Base-by-base conservation (phyloP, 2,329 filamentous ascomycete species). In the Sclerotinia minor region DNA sequence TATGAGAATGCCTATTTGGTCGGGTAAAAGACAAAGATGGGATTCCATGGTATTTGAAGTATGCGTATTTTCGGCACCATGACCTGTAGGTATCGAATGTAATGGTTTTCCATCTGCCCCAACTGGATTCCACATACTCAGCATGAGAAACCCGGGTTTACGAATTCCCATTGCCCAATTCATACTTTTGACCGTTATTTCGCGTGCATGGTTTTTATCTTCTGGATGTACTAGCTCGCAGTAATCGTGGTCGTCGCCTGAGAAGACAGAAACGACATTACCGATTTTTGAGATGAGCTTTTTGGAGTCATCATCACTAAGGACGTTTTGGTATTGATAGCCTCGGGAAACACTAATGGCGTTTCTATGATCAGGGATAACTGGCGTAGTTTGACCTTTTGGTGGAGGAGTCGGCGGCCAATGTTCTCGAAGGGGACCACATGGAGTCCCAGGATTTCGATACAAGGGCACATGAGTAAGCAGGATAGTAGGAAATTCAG, bases 191-290 rank as follows among this genome's bases (percentile, higher is more conserved):
- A 98, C 93, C 0, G 95, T 99, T 71, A 97, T 96, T 78, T 99
- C 95, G 32, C 79, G 79, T 32, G 86, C 81, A 71, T 88, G 88
- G 69, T 89, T 87, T 24, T 86, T 83, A 3, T 74, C 72, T 64
- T 69, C 69, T 21, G 88, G 87, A 78, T 99, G 95, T 0, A 89
- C 84, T 8, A 98, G 81, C 75, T 97, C 94, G 80, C 95, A 99
- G 80, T 98, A 97, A 80, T 99, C 95, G 80, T 99, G 95, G 76
- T 99, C 95, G 74, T 99, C 95, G 15, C 95, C 95, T 0, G 93
- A 97, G 76, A 98, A 99, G 54, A 94, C 90, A 72, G 95, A 90
- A 3, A 87, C 84, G 17, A 98, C 87, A 70, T 95, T 92, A 45
- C 92, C 93, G 45, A 97, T 83, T 71, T 89, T 91, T 69, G 89